Base-by-base conservation (phyloP, 2,329 filamentous ascomycete species). In the Alternaria ventricosa region DNA sequence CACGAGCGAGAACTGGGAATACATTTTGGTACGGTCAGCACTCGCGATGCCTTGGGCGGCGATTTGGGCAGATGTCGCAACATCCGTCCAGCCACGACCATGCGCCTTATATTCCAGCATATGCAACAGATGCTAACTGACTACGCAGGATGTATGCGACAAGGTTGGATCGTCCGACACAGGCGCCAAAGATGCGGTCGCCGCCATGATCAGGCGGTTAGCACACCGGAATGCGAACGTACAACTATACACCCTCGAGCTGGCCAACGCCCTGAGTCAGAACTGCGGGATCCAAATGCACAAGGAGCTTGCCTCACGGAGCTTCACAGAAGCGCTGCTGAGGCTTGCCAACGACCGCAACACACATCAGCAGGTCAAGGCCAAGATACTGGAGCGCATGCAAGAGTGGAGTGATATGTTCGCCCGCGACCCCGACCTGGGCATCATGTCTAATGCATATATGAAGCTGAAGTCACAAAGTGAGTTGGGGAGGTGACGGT, bases 361-460 rank as follows among this genome's bases (percentile, higher is more conserved):
- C 80, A 97, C 95, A 56, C 96, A 98, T 80, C 91, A 92, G 78
- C 93, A 97, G 80, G 96, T 99, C 78, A 98, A 98, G 83, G 89
- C 93, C 68, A 98, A 97, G 87, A 97, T 99, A 69, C 82, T 98
- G 63, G 95, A 98, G 84, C 90, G 94, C 71, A 98, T 98, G 93
- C 90, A 92, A 79, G 93, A 95, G 69, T 99, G 96, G 96, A 90
- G 92, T 61, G 92, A 96, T 75, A 97, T 97, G 92, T 98, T 98
- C 79, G 88, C 88, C 73, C 90, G 87, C 64, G 93, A 97, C 77
- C 88, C 94, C 11, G 95, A 97, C 78, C 87, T 99, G 64, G 96
- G 96, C 18, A 97, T 99, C 78, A 99, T 99, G 96, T 92, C 94
- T 79, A 93, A 97, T 76, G 94, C 95, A 63, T 98, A 95, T 81